Evolutionary conservation across 2,329 filamentous ascomycete genomes (phyloP), one percentile per base, ranked within the genome.

Genomic region (Alternaria angustiovoidea): DNA sequence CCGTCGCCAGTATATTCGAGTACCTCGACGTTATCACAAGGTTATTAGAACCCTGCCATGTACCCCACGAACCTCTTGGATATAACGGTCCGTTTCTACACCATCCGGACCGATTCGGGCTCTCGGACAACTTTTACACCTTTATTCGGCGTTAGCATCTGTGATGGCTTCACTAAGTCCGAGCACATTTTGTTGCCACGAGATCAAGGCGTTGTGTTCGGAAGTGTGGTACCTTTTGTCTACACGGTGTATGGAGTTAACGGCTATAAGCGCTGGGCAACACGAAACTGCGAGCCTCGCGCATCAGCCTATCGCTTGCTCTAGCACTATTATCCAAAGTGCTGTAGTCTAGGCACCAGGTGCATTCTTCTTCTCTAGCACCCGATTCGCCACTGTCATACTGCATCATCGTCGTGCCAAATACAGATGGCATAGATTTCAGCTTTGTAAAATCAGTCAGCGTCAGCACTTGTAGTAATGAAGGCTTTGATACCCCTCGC

Each of bases 231-330:
- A 44, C 46, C 28, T 28, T 22, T 12, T 39, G 8, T n/a, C 4
- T 36, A 38, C 39, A 41, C 20, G 54, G 9, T 38, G 39, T 36
- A 44, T 39, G 54, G 54, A 44, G 54, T 44, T 57, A 57, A 42
- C n/a, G 14, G 38, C 36, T 57, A 43, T 52, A 6, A 26, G 30
- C 47, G 38, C 20, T 36, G 46, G 14, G 46, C n/a, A 22, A 30
- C 14, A 12, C 38, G 16, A 26, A 28, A 28, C n/a, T 38, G 8
- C 6, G 24, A 43, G 54, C 39, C 24, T 28, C 30, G 42, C 24
- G 34, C 20, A 38, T n/a, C 26, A 16, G 22, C 24, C n/a, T 18
- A 39, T 20, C 11, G 8, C 22, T 36, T 49, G 5, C 20, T 26
- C 34, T 12, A 48, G 30, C 32, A 36, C 18, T 5, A 22, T 48